Conservation (phyloP, 352 stramenopile species). For the Globisporangium ultimum region DNA sequence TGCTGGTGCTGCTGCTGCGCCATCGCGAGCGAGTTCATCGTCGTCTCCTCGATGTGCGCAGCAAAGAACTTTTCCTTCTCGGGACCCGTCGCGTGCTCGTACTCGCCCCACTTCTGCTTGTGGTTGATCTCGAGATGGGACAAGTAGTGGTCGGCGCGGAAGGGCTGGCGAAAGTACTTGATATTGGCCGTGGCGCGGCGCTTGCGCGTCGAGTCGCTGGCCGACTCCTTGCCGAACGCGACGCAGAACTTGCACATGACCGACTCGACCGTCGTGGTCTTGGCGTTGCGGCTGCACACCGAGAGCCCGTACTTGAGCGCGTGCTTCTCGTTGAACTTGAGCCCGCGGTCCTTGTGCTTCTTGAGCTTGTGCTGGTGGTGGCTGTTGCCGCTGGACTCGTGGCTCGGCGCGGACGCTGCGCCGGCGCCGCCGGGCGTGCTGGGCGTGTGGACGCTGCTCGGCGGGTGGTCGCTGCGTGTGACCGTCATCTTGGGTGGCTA, state of each 20-base stretch:
- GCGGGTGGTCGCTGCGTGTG: slow-evolving; percentile 11
- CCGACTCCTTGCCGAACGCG: slow-evolving; percentile 61
- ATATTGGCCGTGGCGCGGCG: slow-evolving; percentile 62
- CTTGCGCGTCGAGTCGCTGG: slow-evolving; percentile 47
- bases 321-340: slow-evolving; percentile 70
- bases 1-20: slow-evolving; percentile 20
- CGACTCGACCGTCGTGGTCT: slow-evolving; percentile 44
- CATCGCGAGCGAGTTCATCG: slow-evolving; percentile 25
- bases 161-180: slow-evolving; percentile 70
- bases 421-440: too few species aligned
- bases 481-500: slow-evolving; percentile 18
- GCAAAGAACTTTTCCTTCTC: slow-evolving; percentile 63
- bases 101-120: slow-evolving; percentile 57
- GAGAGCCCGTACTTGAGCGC: slow-evolving; percentile 65
- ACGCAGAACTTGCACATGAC: slow-evolving; percentile 81
- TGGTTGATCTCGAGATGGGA: slow-evolving; percentile 72
- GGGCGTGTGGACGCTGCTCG: background rate
- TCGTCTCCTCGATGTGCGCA: slow-evolving; percentile 28
- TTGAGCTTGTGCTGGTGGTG: slow-evolving; percentile 23
- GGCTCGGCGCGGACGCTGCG: too few species aligned
- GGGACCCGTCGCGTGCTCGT: slow-evolving; percentile 42
- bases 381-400: slow-evolving; percentile 11
- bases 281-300: slow-evolving; percentile 56
- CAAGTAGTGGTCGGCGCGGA: slow-evolving; percentile 66
- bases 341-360: slow-evolving; percentile 58